Base-by-base conservation (phyloP, 805 yeast species). In the Candida ascalaphidarum region DNA sequence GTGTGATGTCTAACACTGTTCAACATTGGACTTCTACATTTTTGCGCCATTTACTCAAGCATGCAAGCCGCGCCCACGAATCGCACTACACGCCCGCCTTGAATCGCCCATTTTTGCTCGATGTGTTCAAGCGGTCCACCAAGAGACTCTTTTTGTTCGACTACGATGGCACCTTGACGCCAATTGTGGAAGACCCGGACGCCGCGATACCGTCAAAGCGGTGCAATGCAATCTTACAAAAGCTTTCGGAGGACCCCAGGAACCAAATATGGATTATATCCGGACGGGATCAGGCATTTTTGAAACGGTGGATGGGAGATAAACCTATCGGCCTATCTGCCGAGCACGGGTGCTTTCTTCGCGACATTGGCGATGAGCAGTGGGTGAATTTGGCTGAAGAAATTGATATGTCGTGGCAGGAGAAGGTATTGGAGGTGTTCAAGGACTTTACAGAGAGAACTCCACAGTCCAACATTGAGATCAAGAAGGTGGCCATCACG, bases 121-220 rank as follows among this genome's bases (percentile, higher is more conserved):
- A 69, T 14, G 68, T 70, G 32, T 92, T 84, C 52, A 52, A 68
- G 26, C 40, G 51, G 14, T 74, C 96, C 0, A 36, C 71, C 19
- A 69, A 81, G 42, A 69, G 97, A 36, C 57, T 92, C 33, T 85
- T 92, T 43, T 54, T 92, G 43, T 88, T 92, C 57, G 99, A 92
- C 57, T 92, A 92, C 51, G 99, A 92, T 51, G 99, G 99, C 17
- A 92, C 99, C 1, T 65, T 92, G 41, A 85, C 98, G 0, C 97
- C 97, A 10, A 92, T 92, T 47, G 98, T 92, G 3, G 71, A 76
- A 22, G 97, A 92, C 43, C 99, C 99, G 2, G 85, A 89, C n/a
- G 96, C 97, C 0, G 98, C 98, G 0, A 81, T 92, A 23, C 98
- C 99, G 3, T 77, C 95, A 1, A 76, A 78, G 3, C 68, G 80